Percentiles rank a stretch among this genome's conserved stretches.
Conservation (phyloP, 495 filamentous ascomycete species). For the Penicillium maclennaniae region DNA sequence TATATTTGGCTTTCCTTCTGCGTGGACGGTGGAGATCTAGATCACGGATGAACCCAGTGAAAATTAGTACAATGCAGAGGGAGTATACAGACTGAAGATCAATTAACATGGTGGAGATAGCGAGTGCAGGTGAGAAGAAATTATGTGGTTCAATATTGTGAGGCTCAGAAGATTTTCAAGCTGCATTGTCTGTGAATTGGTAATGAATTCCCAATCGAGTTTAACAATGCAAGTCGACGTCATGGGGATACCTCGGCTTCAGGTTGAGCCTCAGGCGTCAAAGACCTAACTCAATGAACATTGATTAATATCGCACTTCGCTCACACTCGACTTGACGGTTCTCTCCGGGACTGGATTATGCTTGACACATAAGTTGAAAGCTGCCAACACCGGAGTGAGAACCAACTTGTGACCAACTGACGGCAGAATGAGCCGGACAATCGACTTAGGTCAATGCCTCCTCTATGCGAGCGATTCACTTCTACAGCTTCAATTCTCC, state of each 20-base stretch:
- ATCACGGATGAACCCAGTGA: too few species aligned
- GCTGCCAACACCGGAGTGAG: not conserved
- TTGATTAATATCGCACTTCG: not conserved
- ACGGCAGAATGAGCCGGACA: constrained; percentile 9
- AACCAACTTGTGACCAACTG: not conserved
- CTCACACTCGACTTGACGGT: not conserved
- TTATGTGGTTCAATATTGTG: too few species aligned
- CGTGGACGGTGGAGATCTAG: too few species aligned
- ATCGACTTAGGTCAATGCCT: constrained; percentile 18
- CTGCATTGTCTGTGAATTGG: too few species aligned
- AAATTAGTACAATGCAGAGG: too few species aligned
- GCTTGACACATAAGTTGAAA: not conserved
- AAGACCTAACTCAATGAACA: not conserved
- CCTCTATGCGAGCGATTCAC: constrained; percentile 8
- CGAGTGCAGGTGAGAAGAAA: too few species aligned
- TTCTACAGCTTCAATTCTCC: constrained; percentile 13
- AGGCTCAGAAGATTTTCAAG: too few species aligned
- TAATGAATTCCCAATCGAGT: not conserved
- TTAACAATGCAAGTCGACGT: not conserved
- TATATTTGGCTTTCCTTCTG: too few species aligned
- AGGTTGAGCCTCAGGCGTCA: not conserved
- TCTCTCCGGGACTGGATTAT: not conserved
- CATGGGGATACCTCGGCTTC: not conserved
- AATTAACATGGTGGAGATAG: too few species aligned
- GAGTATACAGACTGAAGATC: too few species aligned